These are phyloP conservation scores for Colletotrichum paranaense DNA, from an alignment of 2,329 filamentous ascomycete species.

Conservation along the genomic window DNA sequence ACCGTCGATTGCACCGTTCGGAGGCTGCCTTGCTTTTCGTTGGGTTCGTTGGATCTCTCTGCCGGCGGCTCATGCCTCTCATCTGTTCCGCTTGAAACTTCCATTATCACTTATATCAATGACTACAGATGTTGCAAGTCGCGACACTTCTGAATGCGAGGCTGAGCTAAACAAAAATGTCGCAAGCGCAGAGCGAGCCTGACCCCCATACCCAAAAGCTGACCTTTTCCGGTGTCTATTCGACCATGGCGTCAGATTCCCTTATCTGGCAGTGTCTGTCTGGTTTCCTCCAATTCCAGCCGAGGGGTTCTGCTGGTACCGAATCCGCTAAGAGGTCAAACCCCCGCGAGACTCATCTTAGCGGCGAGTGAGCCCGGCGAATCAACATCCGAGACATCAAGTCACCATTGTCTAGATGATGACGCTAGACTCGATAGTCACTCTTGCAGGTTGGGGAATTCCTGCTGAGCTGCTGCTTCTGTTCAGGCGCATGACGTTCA, in stretches of 20 bases:
- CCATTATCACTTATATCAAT: background rate
- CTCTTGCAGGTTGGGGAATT: background rate
- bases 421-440: background rate
- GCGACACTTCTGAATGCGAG: background rate
- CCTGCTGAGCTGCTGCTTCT: background rate
- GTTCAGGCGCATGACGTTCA: background rate
- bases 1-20: too few species aligned
- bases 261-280: background rate
- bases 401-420: background rate
- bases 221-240: background rate
- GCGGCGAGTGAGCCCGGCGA: background rate
- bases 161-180: background rate
- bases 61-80: background rate
- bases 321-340: background rate
- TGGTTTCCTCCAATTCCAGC: background rate
- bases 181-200: background rate
- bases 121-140: background rate
- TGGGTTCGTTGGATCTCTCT: background rate
- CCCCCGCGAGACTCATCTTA: background rate
- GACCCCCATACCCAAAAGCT: too few species aligned
- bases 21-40: background rate
- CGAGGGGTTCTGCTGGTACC: too few species aligned
- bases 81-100: background rate
- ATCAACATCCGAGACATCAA: background rate
- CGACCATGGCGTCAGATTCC: slow-evolving; percentile 1